Evolutionary conservation across 116 monocot genomes (phyloP), one percentile per base, ranked within the genome.

Genomic region (Iris pallida): DNA sequence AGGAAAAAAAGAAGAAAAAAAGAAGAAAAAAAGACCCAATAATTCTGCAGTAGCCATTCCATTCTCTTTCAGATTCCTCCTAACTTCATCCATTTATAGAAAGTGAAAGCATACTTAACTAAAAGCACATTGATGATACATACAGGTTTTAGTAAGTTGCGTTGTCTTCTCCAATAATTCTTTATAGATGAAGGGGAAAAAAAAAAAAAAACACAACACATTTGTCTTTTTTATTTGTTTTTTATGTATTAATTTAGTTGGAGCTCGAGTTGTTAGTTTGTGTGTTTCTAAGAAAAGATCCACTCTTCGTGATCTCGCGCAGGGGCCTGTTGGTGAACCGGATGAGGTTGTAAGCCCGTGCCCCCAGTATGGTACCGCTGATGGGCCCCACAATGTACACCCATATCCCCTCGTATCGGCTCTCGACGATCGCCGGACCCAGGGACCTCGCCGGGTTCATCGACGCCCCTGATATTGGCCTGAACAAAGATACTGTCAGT

Each of bases 391-490:
- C 73, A 8, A 98, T 59, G 83, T 98, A 98, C 13, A 98, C 88
- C 97, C 97, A 93, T 16, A 92, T 83, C 8, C 78, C 71, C 47
- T 90, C 45, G 52, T 85, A 93, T 6, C 71, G 74, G 70, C 69
- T 48, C 9, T 68, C 67, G 1, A 90, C 68, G 40, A 98, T 82
- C 19, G 90, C 97, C 6, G 93, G 97, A n/a, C 97, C 97, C 8
- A 93, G 55, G 16, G 60, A 88, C 73, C 97, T 85, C 43, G 85
- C 93, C 7, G 97, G 97, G 55, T 97, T 97, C 93, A 97, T 97
- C 16, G 97, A 97, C 15, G 97, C 97, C 5, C 97, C 97, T 6
- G 97, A 90, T 77, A 92, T 88, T 4, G 92, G 93, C 81, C 97
- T 97, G 83, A 20, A 58, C 30, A 30, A 30, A 30, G 30, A 30